These are phyloP conservation scores for Rhizopus arrhizus DNA, from an alignment of 371 early-diverging fungal genomes.

Conservation along the genomic window DNA sequence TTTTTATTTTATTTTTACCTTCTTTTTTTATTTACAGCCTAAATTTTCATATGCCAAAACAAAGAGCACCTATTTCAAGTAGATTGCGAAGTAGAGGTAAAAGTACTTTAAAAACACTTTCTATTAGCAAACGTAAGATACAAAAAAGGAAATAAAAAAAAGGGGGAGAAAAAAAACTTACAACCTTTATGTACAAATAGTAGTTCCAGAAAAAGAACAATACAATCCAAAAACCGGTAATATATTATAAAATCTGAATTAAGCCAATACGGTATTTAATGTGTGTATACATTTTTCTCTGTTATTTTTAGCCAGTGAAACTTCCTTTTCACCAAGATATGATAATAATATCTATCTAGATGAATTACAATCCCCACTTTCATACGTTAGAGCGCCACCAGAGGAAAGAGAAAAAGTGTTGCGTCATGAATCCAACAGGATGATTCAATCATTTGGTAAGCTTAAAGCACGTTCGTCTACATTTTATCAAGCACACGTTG, in stretches of 20 bases:
- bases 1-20: neutral
- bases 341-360: constrained; percentile 26
- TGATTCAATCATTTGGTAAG: constrained; percentile 9
- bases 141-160: neutral
- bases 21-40: too few species aligned
- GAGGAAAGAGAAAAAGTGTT: constrained; percentile 3
- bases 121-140: neutral
- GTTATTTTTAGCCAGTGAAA: neutral
- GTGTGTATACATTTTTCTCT: neutral
- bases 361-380: constrained; percentile 16
- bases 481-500: constrained; percentile 13
- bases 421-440: constrained; percentile 4
- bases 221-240: neutral
- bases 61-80: constrained; percentile 20
- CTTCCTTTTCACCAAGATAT: constrained; percentile 17
- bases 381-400: constrained; percentile 18
- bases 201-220: neutral
- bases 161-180: neutral
- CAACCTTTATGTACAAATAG: neutral
- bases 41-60: constrained; percentile 12
- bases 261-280: neutral
- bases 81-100: constrained; percentile 19
- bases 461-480: constrained; percentile 6
- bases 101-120: neutral
- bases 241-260: neutral